phyloP scores from a whole-genome alignment of 306 rosid genomes.

The Prunus kanzakura region DNA sequence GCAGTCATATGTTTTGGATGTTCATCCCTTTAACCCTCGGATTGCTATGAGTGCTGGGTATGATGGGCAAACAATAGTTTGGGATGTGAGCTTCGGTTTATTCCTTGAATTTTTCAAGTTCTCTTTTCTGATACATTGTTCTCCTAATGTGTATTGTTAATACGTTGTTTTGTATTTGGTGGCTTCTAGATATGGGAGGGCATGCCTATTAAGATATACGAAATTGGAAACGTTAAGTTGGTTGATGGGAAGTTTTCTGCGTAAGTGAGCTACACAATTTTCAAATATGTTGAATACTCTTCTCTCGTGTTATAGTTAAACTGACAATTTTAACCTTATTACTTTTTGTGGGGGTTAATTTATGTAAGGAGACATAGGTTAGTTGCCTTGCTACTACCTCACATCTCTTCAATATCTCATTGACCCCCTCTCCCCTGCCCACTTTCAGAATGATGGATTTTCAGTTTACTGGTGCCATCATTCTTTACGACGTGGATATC shows the following conservation, averaged over 20 bases:
- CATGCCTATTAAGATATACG: slow-evolving; percentile 60
- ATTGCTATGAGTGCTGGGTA: slow-evolving; percentile 98
- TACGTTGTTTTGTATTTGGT: slow-evolving; percentile 25
- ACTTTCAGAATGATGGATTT: not conserved
- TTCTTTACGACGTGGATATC: not conserved
- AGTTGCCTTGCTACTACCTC: not conserved
- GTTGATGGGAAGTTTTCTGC: slow-evolving; percentile 94
- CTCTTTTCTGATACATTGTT: slow-evolving; percentile 17
- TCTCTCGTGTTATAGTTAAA: slow-evolving; percentile 10
- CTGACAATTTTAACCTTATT: not conserved
- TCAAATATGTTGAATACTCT: slow-evolving; percentile 11
- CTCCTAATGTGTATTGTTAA: slow-evolving; percentile 12
- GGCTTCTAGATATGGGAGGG: slow-evolving; percentile 90
- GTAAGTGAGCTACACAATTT: slow-evolving; percentile 49
- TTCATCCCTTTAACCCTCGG: slow-evolving; percentile 94
- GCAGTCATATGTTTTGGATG: slow-evolving; percentile 93
- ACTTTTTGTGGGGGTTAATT: not conserved
- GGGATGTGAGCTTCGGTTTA: slow-evolving; percentile 72
- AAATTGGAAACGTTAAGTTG: slow-evolving; percentile 65
- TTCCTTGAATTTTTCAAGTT: not conserved
- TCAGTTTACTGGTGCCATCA: not conserved
- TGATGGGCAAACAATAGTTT: slow-evolving; percentile 81
- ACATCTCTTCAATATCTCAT: not conserved
- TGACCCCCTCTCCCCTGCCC: not conserved
- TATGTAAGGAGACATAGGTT: not conserved